Conservation (phyloP, 2,329 filamentous ascomycete species). For the Rutstroemia sp. region DNA sequence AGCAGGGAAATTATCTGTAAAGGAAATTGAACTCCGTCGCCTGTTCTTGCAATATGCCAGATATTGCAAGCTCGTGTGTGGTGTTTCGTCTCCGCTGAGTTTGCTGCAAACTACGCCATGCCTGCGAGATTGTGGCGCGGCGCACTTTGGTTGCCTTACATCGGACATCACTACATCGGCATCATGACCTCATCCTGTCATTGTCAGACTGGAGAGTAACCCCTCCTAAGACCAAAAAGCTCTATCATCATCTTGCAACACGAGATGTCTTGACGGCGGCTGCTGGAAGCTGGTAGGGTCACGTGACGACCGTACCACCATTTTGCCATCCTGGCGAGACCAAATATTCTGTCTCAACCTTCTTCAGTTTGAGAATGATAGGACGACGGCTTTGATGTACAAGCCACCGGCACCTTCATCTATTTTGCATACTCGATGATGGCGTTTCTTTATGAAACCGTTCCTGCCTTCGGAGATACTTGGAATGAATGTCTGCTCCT, state of each 20-base stretch:
- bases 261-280: too few relatives aligned
- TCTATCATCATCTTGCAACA: background rate
- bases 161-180: constrained; percentile 34
- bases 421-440: constrained; percentile 87
- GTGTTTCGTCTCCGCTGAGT: constrained; percentile 4
- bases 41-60: too few relatives aligned
- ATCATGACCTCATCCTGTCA: constrained; percentile 83
- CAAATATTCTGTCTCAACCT: too few relatives aligned
- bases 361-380: too few relatives aligned
- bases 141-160: constrained; percentile 30
- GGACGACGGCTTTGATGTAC: constrained; percentile 54
- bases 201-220: constrained; percentile 54
- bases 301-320: constrained; percentile 54
- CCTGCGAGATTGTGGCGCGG: constrained; percentile 91
- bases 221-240: background rate
- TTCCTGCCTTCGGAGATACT: constrained; percentile 73
- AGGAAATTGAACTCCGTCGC: too few relatives aligned
- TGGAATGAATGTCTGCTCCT: too few relatives aligned
- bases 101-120: constrained; percentile 82
- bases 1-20: too few relatives aligned
- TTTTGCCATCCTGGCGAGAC: too few relatives aligned
- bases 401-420: constrained; percentile 67
- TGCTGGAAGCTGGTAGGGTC: constrained; percentile 35
- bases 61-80: too few relatives aligned
- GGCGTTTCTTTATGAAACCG: constrained; percentile 76